Conservation (phyloP, 2,329 filamentous ascomycete genomes). For the Sclerotinia glacialis region DNA sequence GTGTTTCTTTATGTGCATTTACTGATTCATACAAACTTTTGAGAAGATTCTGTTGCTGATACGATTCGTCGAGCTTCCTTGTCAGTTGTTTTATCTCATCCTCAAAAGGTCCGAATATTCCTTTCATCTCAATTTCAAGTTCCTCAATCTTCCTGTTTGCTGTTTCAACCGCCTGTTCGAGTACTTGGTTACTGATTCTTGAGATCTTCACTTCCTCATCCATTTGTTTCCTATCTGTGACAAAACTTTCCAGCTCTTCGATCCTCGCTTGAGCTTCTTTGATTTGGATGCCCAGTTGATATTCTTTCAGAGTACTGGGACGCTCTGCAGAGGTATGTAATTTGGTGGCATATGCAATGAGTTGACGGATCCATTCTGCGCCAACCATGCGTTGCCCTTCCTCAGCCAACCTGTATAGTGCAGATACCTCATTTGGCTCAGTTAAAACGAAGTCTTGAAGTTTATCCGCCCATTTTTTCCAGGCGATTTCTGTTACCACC, state of each 20-base stretch:
- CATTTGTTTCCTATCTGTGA: background rate
- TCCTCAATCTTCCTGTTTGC: background rate
- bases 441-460: background rate
- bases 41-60: background rate
- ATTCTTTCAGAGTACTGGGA: background rate
- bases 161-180: background rate
- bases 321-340: background rate
- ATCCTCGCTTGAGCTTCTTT: background rate
- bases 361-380: constrained; percentile 18
- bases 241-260: background rate
- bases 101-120: background rate
- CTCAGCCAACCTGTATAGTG: background rate
- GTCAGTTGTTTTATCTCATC: constrained; percentile 8
- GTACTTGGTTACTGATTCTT: background rate
- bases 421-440: background rate
- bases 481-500: background rate
- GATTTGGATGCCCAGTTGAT: background rate
- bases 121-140: background rate
- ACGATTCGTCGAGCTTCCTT: background rate
- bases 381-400: background rate
- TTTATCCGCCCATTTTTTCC: background rate
- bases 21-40: background rate
- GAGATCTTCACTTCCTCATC: too few species aligned
- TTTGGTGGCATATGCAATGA: constrained; percentile 1
- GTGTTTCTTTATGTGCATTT: background rate